These are phyloP conservation scores for Scheffersomyces insectosa DNA, from an alignment of 1,139 yeast species.

Conservation along the genomic window DNA sequence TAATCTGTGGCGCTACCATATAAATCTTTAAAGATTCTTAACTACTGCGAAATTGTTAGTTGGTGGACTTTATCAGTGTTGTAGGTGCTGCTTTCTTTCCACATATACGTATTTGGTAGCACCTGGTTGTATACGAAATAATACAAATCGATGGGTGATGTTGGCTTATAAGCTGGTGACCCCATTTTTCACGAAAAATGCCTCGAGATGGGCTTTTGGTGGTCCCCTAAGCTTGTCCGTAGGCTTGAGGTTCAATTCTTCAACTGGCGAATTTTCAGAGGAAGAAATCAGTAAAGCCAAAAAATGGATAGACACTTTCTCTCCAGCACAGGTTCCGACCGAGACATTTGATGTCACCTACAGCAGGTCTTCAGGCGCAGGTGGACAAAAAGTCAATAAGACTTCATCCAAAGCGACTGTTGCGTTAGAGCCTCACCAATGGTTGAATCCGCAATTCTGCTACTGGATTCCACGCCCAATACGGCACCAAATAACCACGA, in stretches of 20 bases:
- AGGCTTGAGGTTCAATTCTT: no score
- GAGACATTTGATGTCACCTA: conserved; percentile 52
- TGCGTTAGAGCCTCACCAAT: conserved; percentile 43
- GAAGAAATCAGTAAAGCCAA: conserved; percentile 35
- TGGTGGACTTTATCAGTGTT: no score
- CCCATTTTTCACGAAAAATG: no score
- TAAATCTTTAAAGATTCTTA: no score
- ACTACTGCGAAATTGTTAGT: no score
- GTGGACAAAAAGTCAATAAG: conserved; percentile 94
- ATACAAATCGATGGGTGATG: no score
- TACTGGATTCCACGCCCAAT: conserved; percentile 66
- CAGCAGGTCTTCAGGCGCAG: conserved; percentile 86
- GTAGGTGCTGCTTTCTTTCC: no score
- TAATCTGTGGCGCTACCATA: no score
- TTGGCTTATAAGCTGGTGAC: no score
- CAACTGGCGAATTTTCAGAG: conserved; percentile 3
- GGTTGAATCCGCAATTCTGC: conserved; percentile 47
- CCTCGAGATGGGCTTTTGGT: no score
- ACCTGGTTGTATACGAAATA: neutral
- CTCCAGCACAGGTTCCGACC: conserved; percentile 45
- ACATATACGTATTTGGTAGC: neutral
- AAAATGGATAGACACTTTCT: conserved; percentile 46
- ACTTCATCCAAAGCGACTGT: conserved; percentile 79
- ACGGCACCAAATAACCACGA: conserved; percentile 40
- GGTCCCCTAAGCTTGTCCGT: no score